Percentiles rank a stretch among this genome's conserved stretches.
These are phyloP conservation scores for Hypoxylon sp. DNA, from an alignment of 2,329 filamentous ascomycete genomes.

Conservation along the genomic window DNA sequence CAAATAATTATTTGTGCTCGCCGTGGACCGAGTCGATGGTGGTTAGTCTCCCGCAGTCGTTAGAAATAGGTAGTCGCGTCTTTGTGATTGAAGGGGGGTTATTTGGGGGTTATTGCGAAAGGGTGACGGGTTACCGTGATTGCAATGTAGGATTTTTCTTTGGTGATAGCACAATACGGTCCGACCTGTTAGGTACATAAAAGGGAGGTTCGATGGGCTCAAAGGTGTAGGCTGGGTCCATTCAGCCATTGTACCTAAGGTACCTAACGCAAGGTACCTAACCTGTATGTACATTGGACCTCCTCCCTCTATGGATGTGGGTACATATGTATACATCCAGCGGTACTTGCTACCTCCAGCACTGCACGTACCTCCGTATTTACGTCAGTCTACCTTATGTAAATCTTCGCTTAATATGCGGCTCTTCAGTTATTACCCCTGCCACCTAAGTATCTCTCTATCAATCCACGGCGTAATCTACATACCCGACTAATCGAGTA, in stretches of 20 bases:
- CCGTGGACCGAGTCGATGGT: conserved; percentile 1
- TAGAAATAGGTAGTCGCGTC: conserved; percentile 12
- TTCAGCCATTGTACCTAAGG: neutral
- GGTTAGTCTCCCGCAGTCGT: conserved; percentile 18
- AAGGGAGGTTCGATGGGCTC: conserved; percentile 2
- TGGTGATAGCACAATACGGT: conserved; percentile 28
- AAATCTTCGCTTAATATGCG: conserved; percentile 35
- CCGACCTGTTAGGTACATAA: conserved; percentile 21
- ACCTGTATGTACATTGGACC: conserved; percentile 4
- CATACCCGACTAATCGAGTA: neutral
- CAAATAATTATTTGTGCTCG: conserved; percentile 8
- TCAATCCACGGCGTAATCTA: neutral
- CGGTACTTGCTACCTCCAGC: neutral
- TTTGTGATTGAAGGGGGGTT: conserved; percentile 16
- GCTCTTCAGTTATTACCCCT: conserved; percentile 22
- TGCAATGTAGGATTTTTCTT: conserved; percentile 28
- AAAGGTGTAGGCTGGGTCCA: neutral
- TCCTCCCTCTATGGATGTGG: neutral
- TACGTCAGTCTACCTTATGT: conserved; percentile 29
- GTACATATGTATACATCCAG: neutral
- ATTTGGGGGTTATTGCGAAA: conserved; percentile 18
- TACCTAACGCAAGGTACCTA: conserved; percentile 29
- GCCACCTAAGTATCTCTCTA: neutral
- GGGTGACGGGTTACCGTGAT: conserved; percentile 17
- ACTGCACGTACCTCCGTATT: conserved; percentile 23